Percentiles rank a stretch among this genome's conserved stretches.
phyloP scores from a whole-genome alignment of 129 eudicot species.

The Saussurea involucrata region DNA sequence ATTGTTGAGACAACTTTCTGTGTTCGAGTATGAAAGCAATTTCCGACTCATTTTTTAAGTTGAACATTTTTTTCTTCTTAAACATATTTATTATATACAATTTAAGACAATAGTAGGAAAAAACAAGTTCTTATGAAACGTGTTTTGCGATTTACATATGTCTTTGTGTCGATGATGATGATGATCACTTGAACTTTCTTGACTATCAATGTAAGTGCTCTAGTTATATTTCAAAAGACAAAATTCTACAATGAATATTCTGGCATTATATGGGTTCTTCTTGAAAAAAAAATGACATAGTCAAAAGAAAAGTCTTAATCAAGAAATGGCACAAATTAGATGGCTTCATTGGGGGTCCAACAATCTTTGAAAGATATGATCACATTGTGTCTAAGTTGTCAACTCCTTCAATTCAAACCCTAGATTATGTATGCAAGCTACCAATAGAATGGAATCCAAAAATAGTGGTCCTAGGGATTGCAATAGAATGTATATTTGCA shows the following conservation, averaged over 20 bases:
- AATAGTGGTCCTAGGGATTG: constrained; percentile 1
- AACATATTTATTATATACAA: too few species aligned
- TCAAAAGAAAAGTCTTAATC: constrained; percentile 36
- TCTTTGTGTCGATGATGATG: background rate
- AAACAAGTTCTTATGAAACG: background rate
- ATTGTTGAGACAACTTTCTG: background rate
- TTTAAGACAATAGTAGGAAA: too few species aligned
- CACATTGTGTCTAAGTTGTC: constrained; percentile 12
- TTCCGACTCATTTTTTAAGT: background rate
- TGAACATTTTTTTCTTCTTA: background rate
- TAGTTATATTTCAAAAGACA: background rate
- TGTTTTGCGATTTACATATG: too few species aligned
- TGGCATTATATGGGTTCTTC: constrained; percentile 15
- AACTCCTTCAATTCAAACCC: background rate
- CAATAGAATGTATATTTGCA: background rate
- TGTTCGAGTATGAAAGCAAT: background rate
- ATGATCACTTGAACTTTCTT: background rate
- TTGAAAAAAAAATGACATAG: background rate
- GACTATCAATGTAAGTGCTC: background rate
- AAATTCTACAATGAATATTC: background rate
- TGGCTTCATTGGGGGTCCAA: constrained; percentile 37
- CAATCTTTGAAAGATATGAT: constrained; percentile 29
- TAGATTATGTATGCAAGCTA: background rate
- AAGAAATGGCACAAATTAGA: constrained; percentile 28
- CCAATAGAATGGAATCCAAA: background rate